Conservation (phyloP, 116 monocot species). For the Phalaenopsis hybrid region DNA sequence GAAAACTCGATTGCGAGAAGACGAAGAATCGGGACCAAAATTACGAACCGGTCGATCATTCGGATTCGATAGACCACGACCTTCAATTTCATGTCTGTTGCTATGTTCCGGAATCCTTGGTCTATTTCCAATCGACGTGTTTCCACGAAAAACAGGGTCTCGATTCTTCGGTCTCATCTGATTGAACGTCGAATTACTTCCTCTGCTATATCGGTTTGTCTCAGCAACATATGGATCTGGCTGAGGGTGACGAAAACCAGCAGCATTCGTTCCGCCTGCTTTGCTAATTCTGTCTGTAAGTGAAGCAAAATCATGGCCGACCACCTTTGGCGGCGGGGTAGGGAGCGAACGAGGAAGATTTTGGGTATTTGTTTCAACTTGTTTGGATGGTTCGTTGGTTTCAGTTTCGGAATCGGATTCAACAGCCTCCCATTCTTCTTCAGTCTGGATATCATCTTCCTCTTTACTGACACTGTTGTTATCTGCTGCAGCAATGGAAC, state of each 20-base stretch:
- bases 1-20: slow-evolving; percentile 28
- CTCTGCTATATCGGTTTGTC: slow-evolving; percentile 34
- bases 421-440: slow-evolving; percentile 18
- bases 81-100: background rate
- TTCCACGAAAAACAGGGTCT: background rate
- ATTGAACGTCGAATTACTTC: slow-evolving; percentile 8
- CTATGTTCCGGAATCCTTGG: slow-evolving; percentile 13
- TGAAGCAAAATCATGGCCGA: too few species aligned
- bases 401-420: slow-evolving; percentile 28
- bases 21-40: slow-evolving; percentile 1
- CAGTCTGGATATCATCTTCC: slow-evolving; percentile 5
- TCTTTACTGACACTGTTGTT: slow-evolving; percentile 11
- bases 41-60: slow-evolving; percentile 11
- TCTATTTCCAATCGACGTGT: background rate
- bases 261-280: too few species aligned
- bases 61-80: slow-evolving; percentile 12
- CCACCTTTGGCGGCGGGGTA: too few species aligned
- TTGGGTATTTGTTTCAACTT: background rate
- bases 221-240: slow-evolving; percentile 14
- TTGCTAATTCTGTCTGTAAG: too few species aligned
- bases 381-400: slow-evolving; percentile 1
- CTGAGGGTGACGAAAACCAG: background rate
- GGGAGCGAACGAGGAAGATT: background rate
- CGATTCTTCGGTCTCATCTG: background rate
- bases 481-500: slow-evolving; percentile 5